A percentile compares a stretch with the other conserved stretches of the same genome.
Conservation (phyloP, 257 asterid genomes). For the Primulina eburnea region DNA sequence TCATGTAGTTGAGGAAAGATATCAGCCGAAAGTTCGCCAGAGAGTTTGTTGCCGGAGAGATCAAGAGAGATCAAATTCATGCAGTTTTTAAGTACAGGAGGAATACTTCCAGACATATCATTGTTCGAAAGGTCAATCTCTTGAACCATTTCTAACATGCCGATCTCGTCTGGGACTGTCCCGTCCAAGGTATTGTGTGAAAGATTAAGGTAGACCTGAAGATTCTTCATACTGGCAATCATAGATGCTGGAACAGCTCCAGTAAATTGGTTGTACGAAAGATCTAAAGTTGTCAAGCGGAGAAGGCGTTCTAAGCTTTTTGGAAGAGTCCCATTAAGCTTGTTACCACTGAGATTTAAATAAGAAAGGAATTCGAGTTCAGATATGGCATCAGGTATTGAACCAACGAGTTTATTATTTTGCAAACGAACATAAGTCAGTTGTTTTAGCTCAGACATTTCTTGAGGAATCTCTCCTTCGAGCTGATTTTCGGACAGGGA, state of each 20-base stretch:
- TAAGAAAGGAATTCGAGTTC: slow-evolving; percentile 44
- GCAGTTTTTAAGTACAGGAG: slow-evolving; percentile 49
- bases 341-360: slow-evolving; percentile 66
- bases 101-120: slow-evolving; percentile 54
- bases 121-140: slow-evolving; percentile 64
- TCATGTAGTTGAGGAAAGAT: slow-evolving; percentile 39
- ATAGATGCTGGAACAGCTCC: slow-evolving; percentile 49
- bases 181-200: slow-evolving; percentile 60
- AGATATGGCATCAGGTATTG: slow-evolving; percentile 50
- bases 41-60: slow-evolving; percentile 56
- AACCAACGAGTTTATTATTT: slow-evolving; percentile 49
- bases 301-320: slow-evolving; percentile 40
- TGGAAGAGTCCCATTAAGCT: slow-evolving; percentile 63
- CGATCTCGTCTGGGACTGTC: slow-evolving; percentile 58
- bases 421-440: slow-evolving; percentile 53
- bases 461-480: slow-evolving; percentile 54
- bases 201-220: slow-evolving; percentile 64
- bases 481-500: slow-evolving; percentile 40
- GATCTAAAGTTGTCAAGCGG: slow-evolving; percentile 47
- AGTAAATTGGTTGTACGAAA: slow-evolving; percentile 53
- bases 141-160: slow-evolving; percentile 69
- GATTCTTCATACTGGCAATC: slow-evolving; percentile 48
- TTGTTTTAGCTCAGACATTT: slow-evolving; percentile 46
- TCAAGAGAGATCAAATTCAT: slow-evolving; percentile 56
- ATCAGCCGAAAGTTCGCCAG: slow-evolving; percentile 44